Evolutionary conservation across 2,329 filamentous ascomycete genomes (phyloP).

Genomic region (Aspergillus aculeatus): DNA sequence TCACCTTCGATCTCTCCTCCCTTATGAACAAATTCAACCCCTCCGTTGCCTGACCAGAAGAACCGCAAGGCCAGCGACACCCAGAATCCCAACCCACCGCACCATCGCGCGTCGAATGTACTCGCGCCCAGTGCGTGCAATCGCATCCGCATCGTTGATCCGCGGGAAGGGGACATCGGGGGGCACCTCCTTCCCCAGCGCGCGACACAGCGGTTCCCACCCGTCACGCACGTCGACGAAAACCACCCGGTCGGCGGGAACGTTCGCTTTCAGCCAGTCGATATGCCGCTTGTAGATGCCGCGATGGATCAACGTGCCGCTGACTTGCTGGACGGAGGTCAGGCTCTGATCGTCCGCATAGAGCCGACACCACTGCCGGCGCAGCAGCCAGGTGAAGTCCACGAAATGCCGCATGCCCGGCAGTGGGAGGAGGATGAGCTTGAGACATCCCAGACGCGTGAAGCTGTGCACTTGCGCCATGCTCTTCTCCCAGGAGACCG

Average conservation of each 20-base stretch:
- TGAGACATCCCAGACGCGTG: conserved; percentile 21
- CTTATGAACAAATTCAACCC: too few relatives aligned
- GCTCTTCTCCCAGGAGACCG: conserved; percentile 22
- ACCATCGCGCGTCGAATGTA: conserved; percentile 28
- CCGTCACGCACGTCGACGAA: conserved; percentile 44
- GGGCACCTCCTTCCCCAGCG: conserved; percentile 42
- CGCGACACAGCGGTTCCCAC: conserved; percentile 49
- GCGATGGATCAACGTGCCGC: not conserved
- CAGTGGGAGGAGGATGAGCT: conserved; percentile 21
- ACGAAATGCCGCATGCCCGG: conserved; percentile 27
- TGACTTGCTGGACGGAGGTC: not conserved
- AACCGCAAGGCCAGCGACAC: too few relatives aligned
- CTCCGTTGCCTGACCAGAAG: too few relatives aligned
- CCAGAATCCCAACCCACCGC: conserved; percentile 28
- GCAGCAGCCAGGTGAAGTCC: conserved; percentile 16
- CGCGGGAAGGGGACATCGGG: conserved; percentile 36
- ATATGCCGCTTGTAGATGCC: conserved; percentile 22
- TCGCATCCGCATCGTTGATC: conserved; percentile 34
- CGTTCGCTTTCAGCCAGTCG: conserved; percentile 25
- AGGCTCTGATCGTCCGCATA: conserved; percentile 15
- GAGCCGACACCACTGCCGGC: conserved; percentile 20
- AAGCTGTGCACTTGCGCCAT: conserved; percentile 19
- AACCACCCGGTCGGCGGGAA: conserved; percentile 34
- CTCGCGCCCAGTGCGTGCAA: conserved; percentile 17
- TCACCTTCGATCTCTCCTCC: too few relatives aligned